These are phyloP conservation scores for Brassica hybrid DNA, from an alignment of 441 rosid genomes.

Conservation along the genomic window DNA sequence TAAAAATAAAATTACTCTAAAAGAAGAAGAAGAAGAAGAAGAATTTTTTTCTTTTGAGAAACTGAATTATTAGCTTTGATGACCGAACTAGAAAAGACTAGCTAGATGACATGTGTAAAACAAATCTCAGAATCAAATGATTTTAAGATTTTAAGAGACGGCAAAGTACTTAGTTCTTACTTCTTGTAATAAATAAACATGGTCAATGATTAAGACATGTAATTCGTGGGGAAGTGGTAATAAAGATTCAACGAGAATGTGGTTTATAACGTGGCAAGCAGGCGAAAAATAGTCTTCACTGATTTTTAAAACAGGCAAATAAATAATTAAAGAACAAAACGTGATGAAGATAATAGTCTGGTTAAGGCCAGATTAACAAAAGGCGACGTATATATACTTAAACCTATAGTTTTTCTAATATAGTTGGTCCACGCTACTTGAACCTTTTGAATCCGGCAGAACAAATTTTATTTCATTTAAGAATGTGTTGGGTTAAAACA, in stretches of 20 bases:
- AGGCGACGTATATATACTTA: neutral
- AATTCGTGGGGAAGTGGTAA: slow-evolving; percentile 43
- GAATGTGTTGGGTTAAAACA: neutral
- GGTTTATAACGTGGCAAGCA: slow-evolving; percentile 44
- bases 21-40: too few relatives aligned
- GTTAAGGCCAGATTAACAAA: too few relatives aligned
- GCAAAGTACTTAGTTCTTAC: slow-evolving; percentile 30
- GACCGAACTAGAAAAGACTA: slow-evolving; percentile 18
- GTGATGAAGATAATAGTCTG: slow-evolving; percentile 8
- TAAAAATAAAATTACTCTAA: too few relatives aligned
- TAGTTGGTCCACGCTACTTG: slow-evolving; percentile 37
- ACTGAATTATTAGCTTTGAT: slow-evolving; percentile 16
- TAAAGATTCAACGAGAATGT: slow-evolving; percentile 38
- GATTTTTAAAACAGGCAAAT: slow-evolving; percentile 1
- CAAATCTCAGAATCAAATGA: slow-evolving; percentile 1
- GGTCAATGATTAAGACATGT: slow-evolving; percentile 44
- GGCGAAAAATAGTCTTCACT: slow-evolving; percentile 35
- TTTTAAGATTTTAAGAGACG: slow-evolving; percentile 19
- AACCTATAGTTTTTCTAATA: slow-evolving; percentile 2
- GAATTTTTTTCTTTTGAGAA: too few relatives aligned
- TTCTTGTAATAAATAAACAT: slow-evolving; percentile 20
- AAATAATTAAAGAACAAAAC: slow-evolving; percentile 25
- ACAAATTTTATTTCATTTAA: neutral
- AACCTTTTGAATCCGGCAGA: slow-evolving; percentile 33
- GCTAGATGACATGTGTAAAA: slow-evolving; percentile 21